Percentiles rank a stretch among this genome's conserved stretches.
Conservation (phyloP, 83 land plant species). For the Isoetes engelmannii region DNA sequence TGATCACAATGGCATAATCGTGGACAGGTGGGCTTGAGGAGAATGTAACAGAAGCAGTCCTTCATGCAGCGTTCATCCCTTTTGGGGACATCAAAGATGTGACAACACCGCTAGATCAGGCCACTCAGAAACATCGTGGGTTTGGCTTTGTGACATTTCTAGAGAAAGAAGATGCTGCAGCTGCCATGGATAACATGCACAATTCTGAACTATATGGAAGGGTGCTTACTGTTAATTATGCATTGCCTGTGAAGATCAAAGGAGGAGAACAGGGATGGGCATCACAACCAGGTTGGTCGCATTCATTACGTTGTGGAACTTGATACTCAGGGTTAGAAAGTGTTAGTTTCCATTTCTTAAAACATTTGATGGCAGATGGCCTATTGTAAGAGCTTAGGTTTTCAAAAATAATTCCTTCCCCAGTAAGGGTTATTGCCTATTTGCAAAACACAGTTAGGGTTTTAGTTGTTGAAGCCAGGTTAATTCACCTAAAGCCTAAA, state of each 20-base stretch:
- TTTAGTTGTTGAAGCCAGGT: no score
- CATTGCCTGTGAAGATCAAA: slow-evolving; percentile 86
- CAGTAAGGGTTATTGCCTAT: no score
- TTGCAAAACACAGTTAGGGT: no score
- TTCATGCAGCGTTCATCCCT: slow-evolving; percentile 87
- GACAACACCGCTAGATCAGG: slow-evolving; percentile 84
- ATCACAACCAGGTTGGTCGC: slow-evolving; percentile 77
- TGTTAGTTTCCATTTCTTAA: background rate
- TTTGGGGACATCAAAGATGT: slow-evolving; percentile 97
- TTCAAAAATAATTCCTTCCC: no score
- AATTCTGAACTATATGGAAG: slow-evolving; percentile 95
- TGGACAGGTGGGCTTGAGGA: slow-evolving; percentile 78
- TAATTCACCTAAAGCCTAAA: no score
- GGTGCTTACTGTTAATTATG: slow-evolving; percentile 95
- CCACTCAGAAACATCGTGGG: slow-evolving; percentile 96
- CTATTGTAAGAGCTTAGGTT: background rate
- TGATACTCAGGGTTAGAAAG: background rate
- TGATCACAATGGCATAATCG: background rate
- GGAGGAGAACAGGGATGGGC: slow-evolving; percentile 99
- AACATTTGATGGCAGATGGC: background rate
- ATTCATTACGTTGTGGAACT: no score
- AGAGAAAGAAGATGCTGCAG: slow-evolving; percentile 85
- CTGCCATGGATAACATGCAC: slow-evolving; percentile 99
- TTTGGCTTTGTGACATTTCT: slow-evolving; percentile 93
- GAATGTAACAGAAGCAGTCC: slow-evolving; percentile 83